Evolutionary conservation across 1,139 yeast genomes (phyloP).

Genomic region (Arxiozyma slooffiae): DNA sequence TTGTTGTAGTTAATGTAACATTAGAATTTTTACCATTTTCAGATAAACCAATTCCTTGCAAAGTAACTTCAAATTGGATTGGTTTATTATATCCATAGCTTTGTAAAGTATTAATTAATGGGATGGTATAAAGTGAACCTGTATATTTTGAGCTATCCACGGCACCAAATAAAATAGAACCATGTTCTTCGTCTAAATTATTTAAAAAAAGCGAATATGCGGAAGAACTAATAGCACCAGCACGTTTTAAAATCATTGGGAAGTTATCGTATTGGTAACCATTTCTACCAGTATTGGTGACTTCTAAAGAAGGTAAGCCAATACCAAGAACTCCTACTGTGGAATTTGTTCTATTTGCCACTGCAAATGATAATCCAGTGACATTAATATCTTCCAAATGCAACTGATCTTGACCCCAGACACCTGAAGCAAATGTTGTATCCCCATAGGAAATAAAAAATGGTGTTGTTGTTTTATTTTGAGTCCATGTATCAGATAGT

Average conservation of each 20-base stretch:
- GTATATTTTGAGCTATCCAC: conserved; percentile 40
- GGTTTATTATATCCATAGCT: conserved; percentile 31
- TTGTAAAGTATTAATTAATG: conserved; percentile 34
- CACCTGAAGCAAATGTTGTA: conserved; percentile 46
- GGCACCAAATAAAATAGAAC: conserved; percentile 49
- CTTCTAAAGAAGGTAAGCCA: conserved; percentile 46
- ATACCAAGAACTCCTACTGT: conserved; percentile 54
- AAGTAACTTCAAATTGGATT: conserved; percentile 39
- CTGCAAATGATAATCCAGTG: conserved; percentile 44
- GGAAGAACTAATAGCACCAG: conserved; percentile 45
- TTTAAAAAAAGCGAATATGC: conserved; percentile 50
- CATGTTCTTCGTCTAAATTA: conserved; percentile 33
- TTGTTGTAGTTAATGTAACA: conserved; percentile 21
- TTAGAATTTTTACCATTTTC: conserved; percentile 14
- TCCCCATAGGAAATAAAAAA: conserved; percentile 52
- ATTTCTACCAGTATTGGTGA: conserved; percentile 30
- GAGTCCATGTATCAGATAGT: conserved; percentile 38
- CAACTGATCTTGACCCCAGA: conserved; percentile 48
- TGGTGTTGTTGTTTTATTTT: conserved; percentile 34
- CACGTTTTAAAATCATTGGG: conserved; percentile 44
- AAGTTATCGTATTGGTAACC: conserved; percentile 34
- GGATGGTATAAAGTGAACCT: conserved; percentile 35
- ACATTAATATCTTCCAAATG: conserved; percentile 36
- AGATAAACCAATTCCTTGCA: conserved; percentile 34
- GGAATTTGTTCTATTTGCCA: conserved; percentile 46